phyloP scores from a whole-genome alignment of 805 yeast species.

The Saccharomycopsis javanensis region DNA sequence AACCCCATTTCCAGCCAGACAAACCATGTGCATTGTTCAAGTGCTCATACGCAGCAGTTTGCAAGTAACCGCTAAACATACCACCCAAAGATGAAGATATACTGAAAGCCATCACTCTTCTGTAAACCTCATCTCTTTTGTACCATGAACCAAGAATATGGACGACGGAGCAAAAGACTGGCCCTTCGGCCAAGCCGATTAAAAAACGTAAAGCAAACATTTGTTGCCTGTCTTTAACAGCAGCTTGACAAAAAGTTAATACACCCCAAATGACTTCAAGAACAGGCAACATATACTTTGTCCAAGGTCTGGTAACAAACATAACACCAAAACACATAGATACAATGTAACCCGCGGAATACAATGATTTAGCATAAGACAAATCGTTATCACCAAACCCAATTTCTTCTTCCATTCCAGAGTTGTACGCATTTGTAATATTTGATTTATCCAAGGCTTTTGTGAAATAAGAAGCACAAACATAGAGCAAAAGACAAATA shows the following conservation, averaged over 20 bases:
- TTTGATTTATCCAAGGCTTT: slow-evolving; percentile 31
- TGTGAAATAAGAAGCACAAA: slow-evolving; percentile 18
- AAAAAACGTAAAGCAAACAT: slow-evolving; percentile 35
- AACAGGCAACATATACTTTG: slow-evolving; percentile 14
- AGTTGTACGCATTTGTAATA: slow-evolving; percentile 35
- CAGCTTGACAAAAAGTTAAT: slow-evolving; percentile 16
- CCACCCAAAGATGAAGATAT: slow-evolving; percentile 31
- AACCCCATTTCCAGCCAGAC: slow-evolving; percentile 44
- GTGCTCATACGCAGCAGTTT: slow-evolving; percentile 23
- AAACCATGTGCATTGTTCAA: slow-evolving; percentile 28
- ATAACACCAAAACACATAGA: slow-evolving; percentile 27
- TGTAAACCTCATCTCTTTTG: slow-evolving; percentile 32
- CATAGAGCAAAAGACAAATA: slow-evolving; percentile 3
- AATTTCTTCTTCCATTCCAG: slow-evolving; percentile 31
- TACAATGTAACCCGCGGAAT: slow-evolving; percentile 26
- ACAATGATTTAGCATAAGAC: slow-evolving; percentile 15
- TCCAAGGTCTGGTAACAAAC: slow-evolving; percentile 19
- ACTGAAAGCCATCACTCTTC: slow-evolving; percentile 24
- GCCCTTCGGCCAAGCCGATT: slow-evolving; percentile 20
- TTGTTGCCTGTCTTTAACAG: slow-evolving; percentile 25
- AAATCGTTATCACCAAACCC: slow-evolving; percentile 22
- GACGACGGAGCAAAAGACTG: slow-evolving; percentile 32
- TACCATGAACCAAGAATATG: slow-evolving; percentile 32
- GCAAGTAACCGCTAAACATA: slow-evolving; percentile 23
- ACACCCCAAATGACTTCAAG: slow-evolving; percentile 18